Conservation (phyloP, 805 yeast genomes). For the Cyberlindnera xishuangbannaensis region DNA sequence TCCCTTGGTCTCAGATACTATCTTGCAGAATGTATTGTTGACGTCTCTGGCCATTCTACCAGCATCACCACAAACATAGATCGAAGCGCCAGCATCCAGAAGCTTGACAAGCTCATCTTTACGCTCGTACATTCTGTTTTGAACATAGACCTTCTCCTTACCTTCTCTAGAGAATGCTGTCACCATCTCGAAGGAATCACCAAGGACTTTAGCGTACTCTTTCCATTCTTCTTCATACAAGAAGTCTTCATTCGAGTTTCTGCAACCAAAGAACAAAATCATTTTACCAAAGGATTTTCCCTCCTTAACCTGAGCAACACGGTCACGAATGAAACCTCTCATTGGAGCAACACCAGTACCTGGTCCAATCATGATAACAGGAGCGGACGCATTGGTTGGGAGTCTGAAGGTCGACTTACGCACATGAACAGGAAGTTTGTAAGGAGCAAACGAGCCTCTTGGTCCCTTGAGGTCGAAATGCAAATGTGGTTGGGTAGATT, state of each 20-base stretch:
- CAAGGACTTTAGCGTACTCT: slow-evolving; percentile 52
- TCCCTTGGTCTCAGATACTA: slow-evolving; percentile 59
- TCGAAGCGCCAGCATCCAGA: slow-evolving; percentile 72
- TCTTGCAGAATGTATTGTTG: slow-evolving; percentile 56
- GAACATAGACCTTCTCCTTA: slow-evolving; percentile 69
- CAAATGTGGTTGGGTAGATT: slow-evolving; percentile 37
- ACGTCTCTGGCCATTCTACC: slow-evolving; percentile 94
- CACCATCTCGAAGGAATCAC: slow-evolving; percentile 55
- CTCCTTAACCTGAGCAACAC: slow-evolving; percentile 48
- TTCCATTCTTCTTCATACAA: slow-evolving; percentile 90
- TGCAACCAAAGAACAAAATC: slow-evolving; percentile 80
- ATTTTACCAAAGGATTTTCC: slow-evolving; percentile 61
- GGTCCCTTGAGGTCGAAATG: slow-evolving; percentile 83
- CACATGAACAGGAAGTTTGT: slow-evolving; percentile 80
- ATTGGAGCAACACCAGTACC: slow-evolving; percentile 99
- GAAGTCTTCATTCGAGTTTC: slow-evolving; percentile 74
- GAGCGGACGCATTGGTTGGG: slow-evolving; percentile 78
- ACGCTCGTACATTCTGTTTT: slow-evolving; percentile 60
- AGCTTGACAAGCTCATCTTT: slow-evolving; percentile 34
- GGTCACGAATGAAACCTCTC: slow-evolving; percentile 90
- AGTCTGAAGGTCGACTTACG: slow-evolving; percentile 93
- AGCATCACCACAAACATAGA: slow-evolving; percentile 98
- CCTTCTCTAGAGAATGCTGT: slow-evolving; percentile 86
- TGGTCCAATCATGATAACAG: slow-evolving; percentile 92
- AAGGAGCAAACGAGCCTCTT: slow-evolving; percentile 41